Evolutionary conservation across 306 rosid genomes (phyloP).

Genomic region (Clitoria ternatea): DNA sequence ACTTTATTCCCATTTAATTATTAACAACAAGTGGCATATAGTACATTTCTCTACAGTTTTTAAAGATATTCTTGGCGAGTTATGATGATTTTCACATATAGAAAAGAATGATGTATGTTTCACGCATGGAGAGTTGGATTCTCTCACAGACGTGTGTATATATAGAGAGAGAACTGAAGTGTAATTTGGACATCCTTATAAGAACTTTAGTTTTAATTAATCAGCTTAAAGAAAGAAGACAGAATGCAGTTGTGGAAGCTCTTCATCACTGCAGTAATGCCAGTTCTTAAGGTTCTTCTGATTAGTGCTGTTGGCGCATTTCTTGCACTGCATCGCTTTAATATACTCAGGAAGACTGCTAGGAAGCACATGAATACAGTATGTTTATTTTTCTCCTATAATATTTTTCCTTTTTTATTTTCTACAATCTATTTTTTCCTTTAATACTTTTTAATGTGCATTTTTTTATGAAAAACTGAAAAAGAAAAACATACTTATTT

Average conservation of each 20-base stretch:
- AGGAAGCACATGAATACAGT: constrained; percentile 26
- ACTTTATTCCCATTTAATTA: too few species aligned
- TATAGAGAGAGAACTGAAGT: too few species aligned
- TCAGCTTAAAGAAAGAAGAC: not conserved
- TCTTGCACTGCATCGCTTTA: constrained; percentile 21
- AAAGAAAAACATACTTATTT: too few species aligned
- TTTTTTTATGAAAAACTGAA: too few species aligned
- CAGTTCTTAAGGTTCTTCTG: constrained; percentile 24
- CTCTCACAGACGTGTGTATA: too few species aligned
- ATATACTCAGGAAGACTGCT: constrained; percentile 12
- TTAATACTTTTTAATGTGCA: not conserved
- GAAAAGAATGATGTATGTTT: not conserved
- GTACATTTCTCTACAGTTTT: too few species aligned
- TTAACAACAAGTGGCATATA: too few species aligned
- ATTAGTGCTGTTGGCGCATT: constrained; percentile 15
- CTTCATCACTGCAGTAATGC: constrained; percentile 22
- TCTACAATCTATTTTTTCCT: not conserved
- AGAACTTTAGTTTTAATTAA: not conserved
- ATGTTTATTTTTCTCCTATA: not conserved
- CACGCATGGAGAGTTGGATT: not conserved
- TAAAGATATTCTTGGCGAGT: too few species aligned
- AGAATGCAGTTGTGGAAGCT: constrained; percentile 18
- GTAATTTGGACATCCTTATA: not conserved
- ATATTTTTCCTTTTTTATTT: not conserved
- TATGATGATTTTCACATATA: too few species aligned